A percentile compares a stretch with the other conserved stretches of the same genome.
Conservation (phyloP, 192 early-diverging fungal species). For the Coemansia sp. region DNA sequence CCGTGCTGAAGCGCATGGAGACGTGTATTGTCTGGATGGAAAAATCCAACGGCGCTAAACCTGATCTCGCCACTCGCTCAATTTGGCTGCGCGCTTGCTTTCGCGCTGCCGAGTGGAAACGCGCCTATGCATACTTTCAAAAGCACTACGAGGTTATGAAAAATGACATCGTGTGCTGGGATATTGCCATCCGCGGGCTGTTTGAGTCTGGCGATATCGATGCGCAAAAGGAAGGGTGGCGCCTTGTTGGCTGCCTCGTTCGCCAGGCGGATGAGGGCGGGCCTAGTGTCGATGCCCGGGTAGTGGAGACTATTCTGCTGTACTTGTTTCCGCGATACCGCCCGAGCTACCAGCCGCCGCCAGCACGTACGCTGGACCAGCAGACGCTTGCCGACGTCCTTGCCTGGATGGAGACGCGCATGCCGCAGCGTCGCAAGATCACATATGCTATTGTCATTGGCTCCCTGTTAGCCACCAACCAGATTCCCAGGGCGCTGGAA, state of each 20-base stretch:
- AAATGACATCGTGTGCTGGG: conserved; percentile 41
- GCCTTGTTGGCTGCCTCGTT: conserved; percentile 28
- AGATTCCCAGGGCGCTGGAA: conserved; percentile 27
- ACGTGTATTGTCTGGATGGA: conserved; percentile 24
- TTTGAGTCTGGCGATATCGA: not conserved
- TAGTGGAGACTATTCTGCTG: conserved; percentile 38
- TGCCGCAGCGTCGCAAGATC: conserved; percentile 18
- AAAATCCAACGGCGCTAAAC: conserved; percentile 4
- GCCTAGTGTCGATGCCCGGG: conserved; percentile 14
- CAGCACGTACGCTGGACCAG: conserved; percentile 6
- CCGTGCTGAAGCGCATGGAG: conserved; percentile 6
- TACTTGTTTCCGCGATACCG: conserved; percentile 20
- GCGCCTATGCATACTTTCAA: conserved; percentile 23
- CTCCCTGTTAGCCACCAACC: conserved; percentile 15
- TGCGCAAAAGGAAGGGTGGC: conserved; percentile 36
- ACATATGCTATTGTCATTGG: conserved; percentile 24
- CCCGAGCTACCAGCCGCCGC: conserved; percentile 11
- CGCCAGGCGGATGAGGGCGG: not conserved
- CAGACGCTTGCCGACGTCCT: conserved; percentile 9
- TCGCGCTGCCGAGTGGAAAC: conserved; percentile 24
- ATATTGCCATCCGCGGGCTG: conserved; percentile 33
- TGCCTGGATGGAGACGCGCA: conserved; percentile 20
- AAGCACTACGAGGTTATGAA: conserved; percentile 5
- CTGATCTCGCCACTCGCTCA: conserved; percentile 30
- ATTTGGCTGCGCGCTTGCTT: conserved; percentile 56